Base-by-base conservation (phyloP, 2,329 filamentous ascomycete genomes). In the Trichoderma sp. region DNA sequence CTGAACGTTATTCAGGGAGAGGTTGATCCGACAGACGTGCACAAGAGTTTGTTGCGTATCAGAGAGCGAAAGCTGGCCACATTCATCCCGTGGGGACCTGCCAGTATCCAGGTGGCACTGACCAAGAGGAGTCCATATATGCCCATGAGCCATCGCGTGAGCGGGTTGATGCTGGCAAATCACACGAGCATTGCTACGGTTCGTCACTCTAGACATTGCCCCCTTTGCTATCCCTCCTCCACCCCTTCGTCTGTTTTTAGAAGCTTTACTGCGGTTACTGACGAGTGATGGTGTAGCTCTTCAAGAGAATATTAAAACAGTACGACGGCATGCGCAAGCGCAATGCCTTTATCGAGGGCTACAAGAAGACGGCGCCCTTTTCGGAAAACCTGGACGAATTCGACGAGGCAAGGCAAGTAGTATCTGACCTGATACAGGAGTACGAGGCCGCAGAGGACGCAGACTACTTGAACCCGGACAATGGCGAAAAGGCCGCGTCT, bases 1-100 rank as follows among this genome's bases (percentile, higher is more conserved):
- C 88, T 99, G 77, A 98, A 99, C 85, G 98, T 99, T 81, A 99
- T 99, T 80, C 97, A 98, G 87, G 97, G 97, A 81, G 97, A 99
- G 84, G 97, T 97, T 53, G 97, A 99, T 83, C 96, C 97, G 9
- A 98, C 96, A 3, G 97, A 99, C 85, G 94, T 99, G 75, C 97
- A 99, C 88, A 99, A 99, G 90, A 98, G 96, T 78, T 88, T 99
- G 75, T 91, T 99, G 75, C 94, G 97, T 78, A 99, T 99, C 82
- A 93, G 97, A 67, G 97, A 99, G 87, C 93, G 97, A 67, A 92
- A 95, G 76, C 89, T 99, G 72, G 97, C 97, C 11, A 97, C 95
- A 0, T 99, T 99, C 82, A 99, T 99, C 78, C 97, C 97, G 11
- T 99, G 97, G 97, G 97, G 97, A 0, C 97, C 97, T 1, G 97